A percentile compares a stretch with the other conserved stretches of the same genome.
phyloP scores from a whole-genome alignment of 1,139 yeast species.

The Casaregolazyma suthepensis region DNA sequence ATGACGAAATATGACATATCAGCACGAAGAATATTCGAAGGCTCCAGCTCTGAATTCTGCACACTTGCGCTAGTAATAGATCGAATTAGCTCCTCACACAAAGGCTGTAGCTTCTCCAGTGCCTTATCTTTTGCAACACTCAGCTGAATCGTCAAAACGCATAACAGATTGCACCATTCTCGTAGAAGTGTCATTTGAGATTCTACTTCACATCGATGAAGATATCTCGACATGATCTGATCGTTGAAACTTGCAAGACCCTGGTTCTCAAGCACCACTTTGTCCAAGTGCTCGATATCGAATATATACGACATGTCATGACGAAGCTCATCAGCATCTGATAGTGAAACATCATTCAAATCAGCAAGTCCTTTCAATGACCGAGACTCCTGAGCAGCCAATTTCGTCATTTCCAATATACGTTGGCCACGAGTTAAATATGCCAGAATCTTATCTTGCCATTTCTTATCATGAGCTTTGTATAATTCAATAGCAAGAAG shows the following conservation, averaged over 20 bases:
- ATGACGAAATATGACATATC: slow-evolving; percentile 65
- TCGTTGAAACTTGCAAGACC: slow-evolving; percentile 51
- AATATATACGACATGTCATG: slow-evolving; percentile 40
- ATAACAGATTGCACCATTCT: slow-evolving; percentile 71
- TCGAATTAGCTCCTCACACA: slow-evolving; percentile 47
- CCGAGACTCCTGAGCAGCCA: slow-evolving; percentile 36
- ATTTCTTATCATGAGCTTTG: slow-evolving; percentile 31
- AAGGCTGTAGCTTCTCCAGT: slow-evolving; percentile 33
- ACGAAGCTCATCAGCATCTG: neutral
- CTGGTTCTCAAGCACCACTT: slow-evolving; percentile 41
- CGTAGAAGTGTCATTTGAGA: slow-evolving; percentile 66
- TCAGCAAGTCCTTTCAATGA: slow-evolving; percentile 37
- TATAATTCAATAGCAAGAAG: slow-evolving; percentile 68
- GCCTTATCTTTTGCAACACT: slow-evolving; percentile 29
- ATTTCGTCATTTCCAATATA: slow-evolving; percentile 1
- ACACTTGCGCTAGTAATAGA: slow-evolving; percentile 50
- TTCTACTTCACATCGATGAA: slow-evolving; percentile 57
- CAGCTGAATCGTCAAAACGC: slow-evolving; percentile 51
- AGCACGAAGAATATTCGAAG: slow-evolving; percentile 54
- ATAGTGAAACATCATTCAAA: neutral
- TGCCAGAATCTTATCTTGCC: slow-evolving; percentile 34
- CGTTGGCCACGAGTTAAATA: slow-evolving; percentile 2
- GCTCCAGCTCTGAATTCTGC: slow-evolving; percentile 43
- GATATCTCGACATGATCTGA: slow-evolving; percentile 53
- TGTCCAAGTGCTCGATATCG: slow-evolving; percentile 59